phyloP scores from a whole-genome alignment of 805 yeast species.

The Hyphopichia homilentoma region DNA sequence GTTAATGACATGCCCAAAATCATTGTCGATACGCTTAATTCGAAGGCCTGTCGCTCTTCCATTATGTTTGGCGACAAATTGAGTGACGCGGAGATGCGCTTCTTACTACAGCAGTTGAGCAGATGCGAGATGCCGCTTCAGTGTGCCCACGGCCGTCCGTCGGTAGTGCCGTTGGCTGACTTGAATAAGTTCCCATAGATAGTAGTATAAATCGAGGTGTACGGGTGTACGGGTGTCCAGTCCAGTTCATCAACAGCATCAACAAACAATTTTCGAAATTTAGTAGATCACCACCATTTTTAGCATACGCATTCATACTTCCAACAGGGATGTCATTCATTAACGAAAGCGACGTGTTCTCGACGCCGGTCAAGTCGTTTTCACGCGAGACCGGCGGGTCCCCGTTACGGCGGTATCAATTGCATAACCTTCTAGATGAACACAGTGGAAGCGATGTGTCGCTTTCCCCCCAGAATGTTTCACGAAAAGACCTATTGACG shows the following conservation, averaged over 20 bases:
- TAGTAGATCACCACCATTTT: too few species aligned
- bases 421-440: too few species aligned
- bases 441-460: too few species aligned
- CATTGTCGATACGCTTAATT: conserved; percentile 47
- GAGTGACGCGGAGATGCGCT: conserved; percentile 37
- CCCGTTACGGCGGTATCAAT: too few species aligned
- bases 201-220: background rate
- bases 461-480: too few species aligned
- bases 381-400: too few species aligned
- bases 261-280: background rate
- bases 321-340: too few species aligned
- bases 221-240: background rate
- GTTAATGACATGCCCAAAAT: conserved; percentile 44
- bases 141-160: conserved; percentile 88
- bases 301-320: too few species aligned
- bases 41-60: conserved; percentile 66
- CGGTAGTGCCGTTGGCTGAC: conserved; percentile 50
- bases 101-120: conserved; percentile 39
- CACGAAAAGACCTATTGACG: too few species aligned
- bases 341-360: too few species aligned
- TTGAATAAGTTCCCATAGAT: background rate
- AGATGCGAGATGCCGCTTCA: conserved; percentile 61
- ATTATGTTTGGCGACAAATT: conserved; percentile 67
- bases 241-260: too few species aligned
- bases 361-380: too few species aligned